Evolutionary conservation across 345 rosid species (phyloP).

Genomic region (Populus nigra): DNA sequence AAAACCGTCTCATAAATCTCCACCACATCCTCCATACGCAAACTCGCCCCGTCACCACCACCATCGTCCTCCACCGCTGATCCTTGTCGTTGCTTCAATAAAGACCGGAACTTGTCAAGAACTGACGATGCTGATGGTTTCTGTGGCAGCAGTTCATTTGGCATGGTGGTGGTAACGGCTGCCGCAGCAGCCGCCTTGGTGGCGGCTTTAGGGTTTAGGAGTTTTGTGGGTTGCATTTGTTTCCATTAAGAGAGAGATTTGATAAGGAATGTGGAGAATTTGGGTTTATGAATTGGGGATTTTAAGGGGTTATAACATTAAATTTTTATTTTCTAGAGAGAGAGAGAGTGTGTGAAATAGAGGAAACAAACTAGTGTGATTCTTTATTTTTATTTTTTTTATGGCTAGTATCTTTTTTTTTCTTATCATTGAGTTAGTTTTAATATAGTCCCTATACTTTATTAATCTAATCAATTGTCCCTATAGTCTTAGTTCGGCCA

Average conservation of each 20-base stretch:
- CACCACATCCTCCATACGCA: slow-evolving; percentile 56
- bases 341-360: background rate
- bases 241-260: background rate
- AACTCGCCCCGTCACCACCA: slow-evolving; percentile 23
- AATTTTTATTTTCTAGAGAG: background rate
- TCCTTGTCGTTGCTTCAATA: slow-evolving; percentile 62
- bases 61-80: slow-evolving; percentile 36
- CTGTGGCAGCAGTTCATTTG: slow-evolving; percentile 60
- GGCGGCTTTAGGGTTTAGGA: slow-evolving; percentile 14
- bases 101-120: slow-evolving; percentile 60
- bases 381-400: background rate
- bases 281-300: background rate
- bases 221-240: background rate
- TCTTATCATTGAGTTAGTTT: too few relatives aligned
- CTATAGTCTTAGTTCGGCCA: too few relatives aligned
- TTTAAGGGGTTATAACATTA: background rate
- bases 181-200: slow-evolving; percentile 1
- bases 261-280: background rate
- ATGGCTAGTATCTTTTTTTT: too few relatives aligned
- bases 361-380: background rate
- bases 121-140: slow-evolving; percentile 55
- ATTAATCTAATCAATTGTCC: too few relatives aligned
- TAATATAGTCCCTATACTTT: too few relatives aligned
- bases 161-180: slow-evolving; percentile 29
- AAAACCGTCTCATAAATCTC: slow-evolving; percentile 63